Evolutionary conservation across 129 eudicot species (phyloP).

Genomic region (Cynara cardunculus): DNA sequence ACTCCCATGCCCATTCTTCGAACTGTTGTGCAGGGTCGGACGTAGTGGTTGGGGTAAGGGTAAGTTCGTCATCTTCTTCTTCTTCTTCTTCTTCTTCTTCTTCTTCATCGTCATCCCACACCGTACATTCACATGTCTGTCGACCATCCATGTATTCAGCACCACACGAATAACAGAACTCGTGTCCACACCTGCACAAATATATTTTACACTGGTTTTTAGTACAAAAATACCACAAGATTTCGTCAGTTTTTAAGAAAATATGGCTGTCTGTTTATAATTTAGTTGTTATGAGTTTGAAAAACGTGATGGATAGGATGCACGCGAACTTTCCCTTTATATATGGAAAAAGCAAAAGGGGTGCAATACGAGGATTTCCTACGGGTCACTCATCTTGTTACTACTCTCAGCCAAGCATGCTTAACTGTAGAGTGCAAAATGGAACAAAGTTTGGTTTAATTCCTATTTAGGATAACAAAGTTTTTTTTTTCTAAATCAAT

Average conservation of each 20-base stretch:
- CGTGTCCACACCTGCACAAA: constrained; percentile 68
- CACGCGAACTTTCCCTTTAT: no score
- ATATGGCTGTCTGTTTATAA: no score
- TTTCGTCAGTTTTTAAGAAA: not conserved
- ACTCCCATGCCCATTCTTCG: constrained; percentile 86
- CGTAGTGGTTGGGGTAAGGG: constrained; percentile 9
- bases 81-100: constrained; percentile 24
- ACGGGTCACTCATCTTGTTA: no score
- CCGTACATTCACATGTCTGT: constrained; percentile 62
- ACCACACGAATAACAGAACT: constrained; percentile 85
- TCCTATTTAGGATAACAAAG: no score
- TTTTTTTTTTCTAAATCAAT: no score
- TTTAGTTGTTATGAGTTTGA: no score
- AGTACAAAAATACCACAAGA: not conserved
- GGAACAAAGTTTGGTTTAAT: no score
- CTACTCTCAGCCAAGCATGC: no score
- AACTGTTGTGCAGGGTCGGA: constrained; percentile 44
- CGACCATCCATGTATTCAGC: constrained; percentile 50
- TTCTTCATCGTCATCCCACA: constrained; percentile 38
- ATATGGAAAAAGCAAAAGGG: no score
- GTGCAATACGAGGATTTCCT: no score
- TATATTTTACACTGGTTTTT: not conserved
- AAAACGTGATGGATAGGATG: no score
- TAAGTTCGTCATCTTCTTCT: constrained; percentile 30
- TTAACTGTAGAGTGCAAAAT: no score